phyloP scores from a whole-genome alignment of 2,329 filamentous ascomycete genomes.

The Ophidiomyces ophidiicola region DNA sequence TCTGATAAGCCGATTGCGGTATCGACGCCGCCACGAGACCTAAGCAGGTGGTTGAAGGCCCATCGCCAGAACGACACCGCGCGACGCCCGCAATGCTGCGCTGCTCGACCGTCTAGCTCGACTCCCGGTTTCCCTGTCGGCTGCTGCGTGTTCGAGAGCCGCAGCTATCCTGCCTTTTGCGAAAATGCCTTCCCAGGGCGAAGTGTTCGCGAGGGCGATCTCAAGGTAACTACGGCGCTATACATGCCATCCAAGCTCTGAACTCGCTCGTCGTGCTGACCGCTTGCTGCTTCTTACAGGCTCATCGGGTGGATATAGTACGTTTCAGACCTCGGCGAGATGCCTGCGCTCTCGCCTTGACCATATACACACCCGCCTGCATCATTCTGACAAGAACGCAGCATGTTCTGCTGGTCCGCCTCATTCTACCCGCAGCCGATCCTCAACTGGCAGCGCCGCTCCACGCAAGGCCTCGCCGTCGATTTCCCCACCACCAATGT shows the following conservation, averaged over 20 bases:
- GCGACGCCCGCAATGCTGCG: not conserved
- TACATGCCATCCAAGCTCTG: not conserved
- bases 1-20: too few species aligned
- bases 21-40: too few species aligned
- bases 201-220: constrained; percentile 29
- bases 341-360: too few species aligned
- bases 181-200: constrained; percentile 24
- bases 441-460: constrained; percentile 62
- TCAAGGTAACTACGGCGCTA: constrained; percentile 34
- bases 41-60: too few species aligned
- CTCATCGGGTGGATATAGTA: constrained; percentile 64
- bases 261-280: not conserved
- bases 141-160: too few species aligned
- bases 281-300: constrained; percentile 34
- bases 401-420: constrained; percentile 61
- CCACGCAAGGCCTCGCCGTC: constrained; percentile 71
- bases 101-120: not conserved
- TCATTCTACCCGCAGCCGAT: constrained; percentile 90
- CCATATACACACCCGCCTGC: too few species aligned
- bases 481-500: constrained; percentile 70
- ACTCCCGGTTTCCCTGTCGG: too few species aligned
- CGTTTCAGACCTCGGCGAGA: too few species aligned
- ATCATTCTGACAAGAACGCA: constrained; percentile 18
- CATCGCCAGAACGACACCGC: not conserved
- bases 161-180: too few species aligned